Conservation (phyloP, 805 yeast genomes). For the Yarrowia osloensis region DNA sequence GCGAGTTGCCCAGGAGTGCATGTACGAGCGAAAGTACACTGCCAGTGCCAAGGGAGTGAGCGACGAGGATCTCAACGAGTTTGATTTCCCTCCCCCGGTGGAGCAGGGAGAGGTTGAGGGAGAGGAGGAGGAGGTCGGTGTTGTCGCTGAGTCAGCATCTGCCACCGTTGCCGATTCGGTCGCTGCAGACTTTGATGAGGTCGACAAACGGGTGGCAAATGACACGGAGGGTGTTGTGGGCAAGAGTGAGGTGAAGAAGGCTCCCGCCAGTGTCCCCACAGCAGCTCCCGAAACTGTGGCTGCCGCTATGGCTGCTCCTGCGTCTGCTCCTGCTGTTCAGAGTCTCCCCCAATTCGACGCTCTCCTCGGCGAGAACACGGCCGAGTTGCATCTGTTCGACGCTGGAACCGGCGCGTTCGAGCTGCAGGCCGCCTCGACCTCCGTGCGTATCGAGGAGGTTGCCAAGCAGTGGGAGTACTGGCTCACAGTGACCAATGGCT, state of each 20-base stretch:
- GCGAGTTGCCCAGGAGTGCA: conserved; percentile 61
- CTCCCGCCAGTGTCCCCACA: background rate
- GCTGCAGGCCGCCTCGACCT: conserved; percentile 44
- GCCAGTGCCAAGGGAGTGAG: conserved; percentile 49
- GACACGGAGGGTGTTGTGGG: background rate
- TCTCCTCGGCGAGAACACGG: background rate
- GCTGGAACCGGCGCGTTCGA: conserved; percentile 52
- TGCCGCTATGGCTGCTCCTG: conserved; percentile 30
- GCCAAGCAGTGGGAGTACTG: conserved; percentile 54
- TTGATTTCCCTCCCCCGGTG: conserved; percentile 47
- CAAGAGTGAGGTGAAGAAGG: background rate
- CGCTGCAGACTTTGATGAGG: background rate
- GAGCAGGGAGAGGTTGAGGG: background rate
- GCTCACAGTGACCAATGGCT: conserved; percentile 48
- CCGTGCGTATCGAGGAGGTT: conserved; percentile 48
- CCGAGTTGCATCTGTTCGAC: conserved; percentile 57
- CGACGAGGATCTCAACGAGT: conserved; percentile 56
- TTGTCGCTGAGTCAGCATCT: too few relatives aligned
- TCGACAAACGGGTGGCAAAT: background rate
- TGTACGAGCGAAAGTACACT: conserved; percentile 73
- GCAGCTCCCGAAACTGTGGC: conserved; percentile 36
- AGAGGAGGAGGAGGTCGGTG: conserved; percentile 25
- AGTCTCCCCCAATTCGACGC: conserved; percentile 1
- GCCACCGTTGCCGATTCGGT: background rate
- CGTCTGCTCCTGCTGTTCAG: background rate